Base-by-base conservation (phyloP, 2,329 filamentous ascomycete species). In the Fusarium verrucosum region DNA sequence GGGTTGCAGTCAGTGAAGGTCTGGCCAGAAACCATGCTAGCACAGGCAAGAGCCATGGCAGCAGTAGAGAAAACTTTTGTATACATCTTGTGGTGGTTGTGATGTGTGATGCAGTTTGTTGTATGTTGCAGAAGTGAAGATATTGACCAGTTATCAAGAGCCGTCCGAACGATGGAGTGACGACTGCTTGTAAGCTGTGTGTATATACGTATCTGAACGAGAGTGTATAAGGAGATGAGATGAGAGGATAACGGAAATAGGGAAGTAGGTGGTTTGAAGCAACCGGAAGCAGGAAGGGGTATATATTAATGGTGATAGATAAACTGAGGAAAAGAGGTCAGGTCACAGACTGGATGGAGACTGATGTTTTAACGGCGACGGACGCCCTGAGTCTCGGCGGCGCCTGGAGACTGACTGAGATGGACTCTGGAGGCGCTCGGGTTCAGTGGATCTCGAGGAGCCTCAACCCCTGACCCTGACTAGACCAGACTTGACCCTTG, bases 1-100 rank as follows among this genome's bases (percentile, higher is more conserved):
- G 85, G 85, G 74, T 87, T 80, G 75, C 85, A 87, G 13, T 72
- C 71, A n/a, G 83, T 86, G 70, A 70, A 81, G 59, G 85, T 87
- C 80, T 87, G 85, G 52, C 83, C 85, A 59, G 81, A 77, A 56
- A 80, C 84, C 66, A 85, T 66, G 59, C 76, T 71, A 37, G 81
- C 79, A 60, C 83, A 79, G 66, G 83, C 80, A 14, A 87, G 76
- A 64, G 80, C 79, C 78, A 84, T 73, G 32, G 79, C 76, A 50
- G 82, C 77, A 59, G 78, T 70, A 52, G 80, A 77, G 58, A 84
- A 58, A 50, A 81, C 46, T 73, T 82, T 84, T 76, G 79, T 75
- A 63, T 84, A 72, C 77, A 79, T 79, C 58, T 56, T 72, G 58
- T 49, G 42, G n/a, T 58, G 14, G 53, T 17, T 64, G 40, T 26